phyloP scores from a whole-genome alignment of 129 eudicot species.

The Cynara cardunculus region DNA sequence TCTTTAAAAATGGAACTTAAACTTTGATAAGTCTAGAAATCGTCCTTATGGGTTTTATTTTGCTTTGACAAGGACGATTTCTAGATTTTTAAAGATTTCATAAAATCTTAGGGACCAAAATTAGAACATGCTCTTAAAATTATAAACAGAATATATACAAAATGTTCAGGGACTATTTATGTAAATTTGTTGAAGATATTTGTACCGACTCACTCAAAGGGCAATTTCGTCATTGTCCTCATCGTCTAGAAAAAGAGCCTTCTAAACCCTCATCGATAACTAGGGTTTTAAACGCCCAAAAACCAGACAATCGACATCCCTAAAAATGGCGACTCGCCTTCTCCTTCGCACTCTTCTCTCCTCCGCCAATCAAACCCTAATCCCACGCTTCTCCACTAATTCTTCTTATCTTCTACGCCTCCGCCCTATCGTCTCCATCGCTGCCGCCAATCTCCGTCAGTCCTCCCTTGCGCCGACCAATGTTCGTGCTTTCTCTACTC shows the following conservation, averaged over 20 bases:
- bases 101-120: no score
- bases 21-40: no score
- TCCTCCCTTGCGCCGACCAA: constrained; percentile 26
- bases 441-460: constrained; percentile 30
- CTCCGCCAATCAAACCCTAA: constrained; percentile 34
- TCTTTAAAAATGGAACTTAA: no score
- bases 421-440: constrained; percentile 43
- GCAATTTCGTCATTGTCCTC: background rate
- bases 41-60: no score
- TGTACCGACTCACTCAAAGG: constrained; percentile 12
- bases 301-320: constrained; percentile 1
- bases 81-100: no score
- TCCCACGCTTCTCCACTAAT: constrained; percentile 34
- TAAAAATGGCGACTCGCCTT: constrained; percentile 55
- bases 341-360: constrained; percentile 46
- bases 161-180: background rate
- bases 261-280: background rate
- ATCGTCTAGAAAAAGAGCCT: background rate
- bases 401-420: constrained; percentile 40
- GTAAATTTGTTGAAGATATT: background rate
- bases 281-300: constrained; percentile 38
- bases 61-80: no score
- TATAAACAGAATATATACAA: background rate
- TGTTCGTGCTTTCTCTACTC: constrained; percentile 58
- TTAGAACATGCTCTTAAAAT: no score